Evolutionary conservation across 352 stramenopile species (phyloP).

Genomic region (Pythium oligandrum): DNA sequence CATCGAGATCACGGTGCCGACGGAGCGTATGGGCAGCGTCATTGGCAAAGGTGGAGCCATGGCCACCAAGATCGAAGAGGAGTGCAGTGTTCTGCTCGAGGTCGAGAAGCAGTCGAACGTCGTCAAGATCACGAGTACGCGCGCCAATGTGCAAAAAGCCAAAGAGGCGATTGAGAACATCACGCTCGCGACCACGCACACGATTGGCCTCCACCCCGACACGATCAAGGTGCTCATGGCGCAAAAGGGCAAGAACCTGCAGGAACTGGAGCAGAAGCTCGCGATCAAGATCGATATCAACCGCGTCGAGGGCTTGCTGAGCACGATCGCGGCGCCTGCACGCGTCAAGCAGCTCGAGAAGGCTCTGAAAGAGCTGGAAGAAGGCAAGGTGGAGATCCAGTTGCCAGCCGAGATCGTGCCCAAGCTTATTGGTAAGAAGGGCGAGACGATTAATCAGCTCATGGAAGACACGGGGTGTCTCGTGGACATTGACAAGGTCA

Average conservation of each 20-base stretch:
- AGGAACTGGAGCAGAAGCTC: conserved; percentile 53
- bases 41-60: conserved; percentile 63
- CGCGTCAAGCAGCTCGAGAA: conserved; percentile 49
- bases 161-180: conserved; percentile 63
- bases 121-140: conserved; percentile 51
- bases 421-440: conserved; percentile 83
- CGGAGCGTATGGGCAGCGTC: conserved; percentile 58
- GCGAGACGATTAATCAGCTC: conserved; percentile 78
- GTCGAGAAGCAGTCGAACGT: conserved; percentile 52
- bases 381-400: conserved; percentile 49
- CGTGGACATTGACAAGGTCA: conserved; percentile 77
- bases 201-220: conserved; percentile 71
- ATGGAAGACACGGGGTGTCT: conserved; percentile 76
- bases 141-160: conserved; percentile 30
- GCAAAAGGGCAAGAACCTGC: conserved; percentile 68
- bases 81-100: conserved; percentile 57
- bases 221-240: conserved; percentile 74
- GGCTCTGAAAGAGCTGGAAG: conserved; percentile 48
- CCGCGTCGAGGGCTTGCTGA: conserved; percentile 60
- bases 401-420: conserved; percentile 71
- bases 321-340: conserved; percentile 40
- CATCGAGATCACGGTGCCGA: conserved; percentile 46
- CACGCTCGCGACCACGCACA: conserved; percentile 53
- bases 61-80: conserved; percentile 50
- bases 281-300: conserved; percentile 70